Percentiles rank a stretch among this genome's conserved stretches.
phyloP scores from a whole-genome alignment of 2,329 filamentous ascomycete genomes.

The Hyphodiscus sp. region DNA sequence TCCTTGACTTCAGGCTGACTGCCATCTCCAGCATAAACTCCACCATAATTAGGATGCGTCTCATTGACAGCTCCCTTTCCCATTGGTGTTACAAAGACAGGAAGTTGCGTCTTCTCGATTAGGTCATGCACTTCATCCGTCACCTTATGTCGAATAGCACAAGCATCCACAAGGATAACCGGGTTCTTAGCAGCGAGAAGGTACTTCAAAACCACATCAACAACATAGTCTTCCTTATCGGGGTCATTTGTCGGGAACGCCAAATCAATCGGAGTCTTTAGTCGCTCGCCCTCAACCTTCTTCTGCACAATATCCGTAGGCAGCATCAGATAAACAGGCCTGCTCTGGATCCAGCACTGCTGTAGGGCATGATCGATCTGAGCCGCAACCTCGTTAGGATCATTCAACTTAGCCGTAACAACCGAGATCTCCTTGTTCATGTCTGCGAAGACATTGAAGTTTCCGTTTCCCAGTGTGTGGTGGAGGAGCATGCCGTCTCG shows the following conservation, averaged over 20 bases:
- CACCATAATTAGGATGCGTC: constrained; percentile 66
- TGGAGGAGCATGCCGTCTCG: constrained; percentile 47
- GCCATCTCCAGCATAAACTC: constrained; percentile 77
- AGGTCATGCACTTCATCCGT: constrained; percentile 67
- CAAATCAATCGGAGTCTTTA: constrained; percentile 66
- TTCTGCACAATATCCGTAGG: constrained; percentile 74
- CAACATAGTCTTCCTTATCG: constrained; percentile 74
- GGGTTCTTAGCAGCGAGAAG: constrained; percentile 68
- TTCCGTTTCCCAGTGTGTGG: constrained; percentile 69
- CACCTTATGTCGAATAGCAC: constrained; percentile 70
- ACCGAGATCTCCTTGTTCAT: constrained; percentile 71
- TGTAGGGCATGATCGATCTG: constrained; percentile 74
- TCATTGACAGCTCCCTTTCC: constrained; percentile 82
- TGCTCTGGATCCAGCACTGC: constrained; percentile 66
- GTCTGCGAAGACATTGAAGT: constrained; percentile 76
- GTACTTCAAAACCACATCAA: constrained; percentile 68
- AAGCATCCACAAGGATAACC: constrained; percentile 76
- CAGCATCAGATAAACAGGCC: constrained; percentile 78
- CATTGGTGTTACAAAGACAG: constrained; percentile 85
- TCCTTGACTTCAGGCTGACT: constrained; percentile 59
- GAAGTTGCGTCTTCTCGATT: constrained; percentile 65
- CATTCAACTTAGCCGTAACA: constrained; percentile 62
- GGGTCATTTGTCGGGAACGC: constrained; percentile 56
- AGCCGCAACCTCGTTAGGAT: constrained; percentile 61
- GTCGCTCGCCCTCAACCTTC: constrained; percentile 66